Base-by-base conservation (phyloP, 805 yeast species). In the Pichia heedii region DNA sequence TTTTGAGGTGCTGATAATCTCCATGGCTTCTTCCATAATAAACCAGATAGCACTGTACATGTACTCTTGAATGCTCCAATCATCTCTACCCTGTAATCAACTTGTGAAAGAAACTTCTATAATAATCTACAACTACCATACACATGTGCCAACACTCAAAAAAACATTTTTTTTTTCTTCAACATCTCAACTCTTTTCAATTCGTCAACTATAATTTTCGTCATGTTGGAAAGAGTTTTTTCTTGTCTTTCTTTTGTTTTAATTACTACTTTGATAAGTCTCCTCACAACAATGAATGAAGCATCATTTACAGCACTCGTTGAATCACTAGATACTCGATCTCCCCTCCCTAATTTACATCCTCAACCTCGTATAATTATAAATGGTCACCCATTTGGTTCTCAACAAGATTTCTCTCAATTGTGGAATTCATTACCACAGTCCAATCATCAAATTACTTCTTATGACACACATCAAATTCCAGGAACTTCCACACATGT, bases 1-100 rank as follows among this genome's bases (percentile, higher is more conserved):
- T 93, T 93, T 59, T 88, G 96, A 12, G 74, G 77, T 30, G 71
- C 67, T 3, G 96, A 84, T 74, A 90, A 69, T 49, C 85, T 74
- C 76, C 85, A 81, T 47, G 90, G 84, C 41, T 69, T 71, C 61
- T 82, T 84, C 87, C 93, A 84, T 42, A 86, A 66, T 53, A 82
- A 76, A 21, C 96, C 95, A 40, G 95, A 87, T 36, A 77, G 61
- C 9, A 71, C 60, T 20, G 71, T 69, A 40, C 68, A 58, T 19
- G 87, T 63, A 16, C 81, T 63, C 66, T 73, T 79, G 60, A 85
- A 84, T 18, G 89, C 77, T 42, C 94, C 93, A 37, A 60, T 50
- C 47, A 44, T 39, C 15, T 12, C 16, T 32, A 16, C 11, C 34
- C 3, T 32, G 15, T 15, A 29, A 10, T 15, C 32, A 29, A 13